These are phyloP conservation scores for Arachis hypogaea DNA, from an alignment of 306 rosid genomes.

Conservation along the genomic window DNA sequence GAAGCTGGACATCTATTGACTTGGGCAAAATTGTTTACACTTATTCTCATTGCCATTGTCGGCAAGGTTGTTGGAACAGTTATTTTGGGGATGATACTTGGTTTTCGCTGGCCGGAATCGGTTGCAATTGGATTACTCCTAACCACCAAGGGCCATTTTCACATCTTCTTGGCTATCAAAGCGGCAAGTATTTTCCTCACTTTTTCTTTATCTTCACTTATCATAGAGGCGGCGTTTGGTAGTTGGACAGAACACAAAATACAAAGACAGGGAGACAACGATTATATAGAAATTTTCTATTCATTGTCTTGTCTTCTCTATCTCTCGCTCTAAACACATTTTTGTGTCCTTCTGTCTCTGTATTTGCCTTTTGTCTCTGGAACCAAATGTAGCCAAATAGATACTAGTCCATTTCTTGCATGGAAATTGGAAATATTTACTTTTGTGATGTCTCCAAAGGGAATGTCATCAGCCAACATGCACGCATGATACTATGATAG, in stretches of 20 bases:
- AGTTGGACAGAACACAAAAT: too few relatives aligned
- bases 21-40: constrained; percentile 57
- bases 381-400: neutral
- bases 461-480: neutral
- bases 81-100: constrained; percentile 63
- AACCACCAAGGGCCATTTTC: constrained; percentile 86
- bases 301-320: too few relatives aligned
- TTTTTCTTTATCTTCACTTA: neutral
- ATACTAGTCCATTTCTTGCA: neutral
- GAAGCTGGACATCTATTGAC: constrained; percentile 40
- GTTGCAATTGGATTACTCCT: constrained; percentile 84
- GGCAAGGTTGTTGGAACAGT: constrained; percentile 81
- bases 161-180: constrained; percentile 78
- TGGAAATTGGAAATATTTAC: neutral
- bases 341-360: too few relatives aligned
- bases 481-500: neutral
- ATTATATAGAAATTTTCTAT: too few relatives aligned
- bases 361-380: too few relatives aligned
- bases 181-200: constrained; percentile 54
- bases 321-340: too few relatives aligned
- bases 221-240: too few relatives aligned
- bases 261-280: too few relatives aligned
- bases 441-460: constrained; percentile 1
- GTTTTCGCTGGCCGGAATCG: constrained; percentile 88
- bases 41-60: constrained; percentile 44